A percentile compares a stretch with the other conserved stretches of the same genome.
Conservation (phyloP, 129 eudicot species). For the Centrapalus pauciflorus region DNA sequence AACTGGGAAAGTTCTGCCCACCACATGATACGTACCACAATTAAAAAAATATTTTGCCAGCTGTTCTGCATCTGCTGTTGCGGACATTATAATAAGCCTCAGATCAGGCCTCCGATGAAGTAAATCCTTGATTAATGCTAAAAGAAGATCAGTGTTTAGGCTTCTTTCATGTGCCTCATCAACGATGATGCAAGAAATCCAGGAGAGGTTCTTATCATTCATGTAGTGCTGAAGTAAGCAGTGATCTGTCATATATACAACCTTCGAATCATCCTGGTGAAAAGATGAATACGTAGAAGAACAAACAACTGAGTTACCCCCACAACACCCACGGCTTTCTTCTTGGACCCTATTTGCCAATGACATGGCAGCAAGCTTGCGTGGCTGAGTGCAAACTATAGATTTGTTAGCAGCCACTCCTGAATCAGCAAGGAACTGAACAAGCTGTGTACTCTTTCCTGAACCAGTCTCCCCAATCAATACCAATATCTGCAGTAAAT, state of each 20-base stretch:
- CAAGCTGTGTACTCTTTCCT: constrained; percentile 94
- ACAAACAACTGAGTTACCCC: constrained; percentile 33
- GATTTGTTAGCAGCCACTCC: constrained; percentile 54
- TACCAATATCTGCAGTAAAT: constrained; percentile 56
- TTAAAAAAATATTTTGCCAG: constrained; percentile 59
- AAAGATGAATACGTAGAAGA: constrained; percentile 51
- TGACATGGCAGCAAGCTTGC: constrained; percentile 88
- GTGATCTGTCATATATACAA: constrained; percentile 82
- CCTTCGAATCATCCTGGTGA: constrained; percentile 37
- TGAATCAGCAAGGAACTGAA: constrained; percentile 90
- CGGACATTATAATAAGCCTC: constrained; percentile 90
- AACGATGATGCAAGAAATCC: constrained; percentile 77
- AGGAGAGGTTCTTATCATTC: constrained; percentile 54
- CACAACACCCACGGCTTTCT: constrained; percentile 65
- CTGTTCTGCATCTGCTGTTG: constrained; percentile 86
- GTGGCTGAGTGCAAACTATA: constrained; percentile 91
- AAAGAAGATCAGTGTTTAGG: constrained; percentile 82
- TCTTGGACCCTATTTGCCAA: constrained; percentile 70
- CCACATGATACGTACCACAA: constrained; percentile 64
- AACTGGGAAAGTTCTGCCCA: constrained; percentile 83
- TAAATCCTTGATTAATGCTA: constrained; percentile 66
- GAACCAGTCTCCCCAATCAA: constrained; percentile 94
- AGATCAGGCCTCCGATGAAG: constrained; percentile 54
- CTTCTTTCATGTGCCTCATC: constrained; percentile 99
- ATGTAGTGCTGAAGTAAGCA: constrained; percentile 86